Percentiles rank a stretch among this genome's conserved stretches.
Conservation (phyloP, 2,329 filamentous ascomycete genomes). For the Thelonectria discophora region DNA sequence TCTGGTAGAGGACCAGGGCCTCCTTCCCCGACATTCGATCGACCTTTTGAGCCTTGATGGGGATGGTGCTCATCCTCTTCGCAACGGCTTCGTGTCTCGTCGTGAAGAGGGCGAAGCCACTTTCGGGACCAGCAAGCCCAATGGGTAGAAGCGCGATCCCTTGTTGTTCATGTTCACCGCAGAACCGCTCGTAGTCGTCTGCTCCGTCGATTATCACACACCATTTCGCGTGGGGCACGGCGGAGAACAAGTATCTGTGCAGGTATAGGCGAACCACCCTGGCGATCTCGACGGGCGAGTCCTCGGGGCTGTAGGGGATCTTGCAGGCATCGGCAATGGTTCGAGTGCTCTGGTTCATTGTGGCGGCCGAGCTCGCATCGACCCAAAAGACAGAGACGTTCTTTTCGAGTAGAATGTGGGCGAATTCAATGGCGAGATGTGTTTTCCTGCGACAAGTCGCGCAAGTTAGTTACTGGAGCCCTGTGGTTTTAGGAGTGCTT, state of each 20-base stretch:
- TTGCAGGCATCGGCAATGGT: not conserved
- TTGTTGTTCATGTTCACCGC: not conserved
- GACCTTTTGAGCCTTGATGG: not conserved
- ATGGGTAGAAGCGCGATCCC: not conserved
- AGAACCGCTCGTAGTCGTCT: not conserved
- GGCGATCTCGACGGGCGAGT: not conserved
- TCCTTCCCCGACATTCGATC: conserved; percentile 1
- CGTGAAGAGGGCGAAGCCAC: not conserved
- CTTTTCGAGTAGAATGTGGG: not conserved
- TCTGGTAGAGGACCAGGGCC: conserved; percentile 1
- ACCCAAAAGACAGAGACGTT: conserved; percentile 8
- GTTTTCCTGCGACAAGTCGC: not conserved
- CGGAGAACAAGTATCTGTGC: not conserved
- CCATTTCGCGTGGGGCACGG: not conserved
- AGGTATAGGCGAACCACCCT: not conserved
- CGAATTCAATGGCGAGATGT: conserved; percentile 1
- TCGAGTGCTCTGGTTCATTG: not conserved
- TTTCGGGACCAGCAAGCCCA: not conserved
- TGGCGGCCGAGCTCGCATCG: not conserved
- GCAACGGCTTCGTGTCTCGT: conserved; percentile 2
- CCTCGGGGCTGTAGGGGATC: not conserved
- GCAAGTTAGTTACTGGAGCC: not conserved
- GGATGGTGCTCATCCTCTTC: not conserved
- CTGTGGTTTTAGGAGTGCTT: not conserved
- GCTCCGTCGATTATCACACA: conserved; percentile 6